Evolutionary conservation across 2,329 filamentous ascomycete species (phyloP).

Genomic region (Colletotrichum sp.): DNA sequence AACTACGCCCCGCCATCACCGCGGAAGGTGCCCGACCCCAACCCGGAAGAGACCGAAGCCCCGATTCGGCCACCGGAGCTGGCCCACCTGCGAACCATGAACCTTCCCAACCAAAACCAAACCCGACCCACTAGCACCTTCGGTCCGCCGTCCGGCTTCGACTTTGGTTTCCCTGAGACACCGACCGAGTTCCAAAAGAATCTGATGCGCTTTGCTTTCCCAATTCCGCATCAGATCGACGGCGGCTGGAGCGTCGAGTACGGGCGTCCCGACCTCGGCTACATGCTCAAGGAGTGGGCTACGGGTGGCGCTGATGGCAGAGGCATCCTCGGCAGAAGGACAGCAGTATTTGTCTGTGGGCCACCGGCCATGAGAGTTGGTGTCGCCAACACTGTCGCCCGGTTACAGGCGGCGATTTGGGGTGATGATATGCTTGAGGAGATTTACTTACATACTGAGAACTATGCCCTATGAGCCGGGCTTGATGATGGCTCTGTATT

Average conservation of each 20-base stretch:
- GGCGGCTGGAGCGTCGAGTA: conserved; percentile 94
- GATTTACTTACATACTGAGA: conserved; percentile 93
- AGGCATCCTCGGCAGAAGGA: conserved; percentile 77
- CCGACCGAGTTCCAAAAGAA: conserved; percentile 89
- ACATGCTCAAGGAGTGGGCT: conserved; percentile 84
- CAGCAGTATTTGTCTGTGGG: conserved; percentile 92
- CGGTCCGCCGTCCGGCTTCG: conserved; percentile 68
- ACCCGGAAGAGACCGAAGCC: conserved; percentile 25
- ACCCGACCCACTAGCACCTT: conserved; percentile 60
- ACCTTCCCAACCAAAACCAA: conserved; percentile 34
- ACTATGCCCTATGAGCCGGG: conserved; percentile 76
- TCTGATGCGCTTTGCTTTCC: conserved; percentile 88
- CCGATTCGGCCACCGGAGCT: conserved; percentile 56
- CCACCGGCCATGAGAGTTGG: conserved; percentile 86
- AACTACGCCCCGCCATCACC: conserved; percentile 57
- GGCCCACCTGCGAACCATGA: conserved; percentile 58
- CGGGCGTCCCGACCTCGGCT: conserved; percentile 85
- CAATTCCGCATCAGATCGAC: conserved; percentile 69
- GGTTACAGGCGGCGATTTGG: conserved; percentile 84
- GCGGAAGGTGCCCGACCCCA: conserved; percentile 30
- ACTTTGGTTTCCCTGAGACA: conserved; percentile 82
- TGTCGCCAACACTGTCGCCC: conserved; percentile 84
- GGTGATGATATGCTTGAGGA: conserved; percentile 80
- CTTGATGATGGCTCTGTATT: background rate
- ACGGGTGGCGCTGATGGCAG: conserved; percentile 70